Percentiles rank a stretch among this genome's conserved stretches.
These are phyloP conservation scores for Bryum argenteum DNA, from an alignment of 225 moss, liverwort and hornwort genomes.

Conservation along the genomic window DNA sequence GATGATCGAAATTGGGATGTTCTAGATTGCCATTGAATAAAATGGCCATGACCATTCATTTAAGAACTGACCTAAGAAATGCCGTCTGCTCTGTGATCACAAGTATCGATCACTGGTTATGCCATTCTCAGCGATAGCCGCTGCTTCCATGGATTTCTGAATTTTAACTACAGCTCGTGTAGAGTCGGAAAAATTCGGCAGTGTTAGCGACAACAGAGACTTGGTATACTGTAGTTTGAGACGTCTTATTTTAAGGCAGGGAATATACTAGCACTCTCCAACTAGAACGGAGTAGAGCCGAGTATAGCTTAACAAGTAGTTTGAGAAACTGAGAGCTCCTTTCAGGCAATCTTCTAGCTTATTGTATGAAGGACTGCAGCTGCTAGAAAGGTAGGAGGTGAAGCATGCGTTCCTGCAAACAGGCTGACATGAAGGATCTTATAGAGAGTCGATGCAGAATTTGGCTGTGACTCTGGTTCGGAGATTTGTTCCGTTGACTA, in stretches of 20 bases:
- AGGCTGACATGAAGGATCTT: not conserved
- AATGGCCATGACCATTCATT: too few species aligned
- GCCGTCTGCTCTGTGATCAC: not conserved
- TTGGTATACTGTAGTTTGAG: slow-evolving; percentile 15
- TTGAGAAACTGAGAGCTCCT: too few species aligned
- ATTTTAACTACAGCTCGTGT: slow-evolving; percentile 1
- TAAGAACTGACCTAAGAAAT: not conserved
- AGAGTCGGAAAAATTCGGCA: not conserved
- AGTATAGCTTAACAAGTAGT: too few species aligned
- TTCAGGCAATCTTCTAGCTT: too few species aligned
- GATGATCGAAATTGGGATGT: too few species aligned
- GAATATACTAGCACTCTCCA: not conserved
- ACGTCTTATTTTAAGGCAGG: not conserved
- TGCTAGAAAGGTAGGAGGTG: not conserved
- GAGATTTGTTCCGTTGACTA: not conserved
- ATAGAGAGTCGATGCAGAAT: not conserved
- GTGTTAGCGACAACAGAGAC: not conserved
- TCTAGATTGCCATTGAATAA: too few species aligned
- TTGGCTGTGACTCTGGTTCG: not conserved
- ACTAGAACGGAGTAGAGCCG: too few species aligned
- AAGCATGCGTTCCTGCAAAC: not conserved
- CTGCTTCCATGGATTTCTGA: not conserved
- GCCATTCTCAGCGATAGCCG: not conserved
- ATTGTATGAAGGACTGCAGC: too few species aligned
- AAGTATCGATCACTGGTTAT: not conserved